phyloP scores from a whole-genome alignment of 2,329 filamentous ascomycete genomes.

The Penicillium sp. region DNA sequence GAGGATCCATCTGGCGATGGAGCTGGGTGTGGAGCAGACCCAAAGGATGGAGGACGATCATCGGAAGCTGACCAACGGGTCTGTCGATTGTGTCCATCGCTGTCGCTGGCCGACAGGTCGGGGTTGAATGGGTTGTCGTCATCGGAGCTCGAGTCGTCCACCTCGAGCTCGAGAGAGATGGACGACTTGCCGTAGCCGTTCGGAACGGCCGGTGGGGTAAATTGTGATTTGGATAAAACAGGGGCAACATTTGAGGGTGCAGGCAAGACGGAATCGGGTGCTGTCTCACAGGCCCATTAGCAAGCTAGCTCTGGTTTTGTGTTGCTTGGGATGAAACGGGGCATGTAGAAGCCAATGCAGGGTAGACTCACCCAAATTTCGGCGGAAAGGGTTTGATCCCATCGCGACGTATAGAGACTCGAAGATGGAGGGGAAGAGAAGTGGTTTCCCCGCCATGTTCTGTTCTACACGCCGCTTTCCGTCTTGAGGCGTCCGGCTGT shows the following conservation, averaged over 20 bases:
- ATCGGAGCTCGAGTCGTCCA: slow-evolving; percentile 33
- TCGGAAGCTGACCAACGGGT: slow-evolving; percentile 11
- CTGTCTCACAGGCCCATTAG: slow-evolving; percentile 10
- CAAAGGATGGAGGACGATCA: slow-evolving; percentile 17
- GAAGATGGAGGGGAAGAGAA: slow-evolving; percentile 20
- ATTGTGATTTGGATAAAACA: slow-evolving; percentile 12
- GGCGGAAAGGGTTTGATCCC: slow-evolving; percentile 55
- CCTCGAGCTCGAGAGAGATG: slow-evolving; percentile 23
- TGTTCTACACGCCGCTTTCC: slow-evolving; percentile 26
- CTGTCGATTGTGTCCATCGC: slow-evolving; percentile 18
- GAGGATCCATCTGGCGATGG: slow-evolving; percentile 26
- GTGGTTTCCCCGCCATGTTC: slow-evolving; percentile 19
- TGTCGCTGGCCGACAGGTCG: slow-evolving; percentile 29
- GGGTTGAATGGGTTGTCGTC: slow-evolving; percentile 45
- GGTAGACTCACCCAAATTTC: slow-evolving; percentile 34
- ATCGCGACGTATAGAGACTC: slow-evolving; percentile 31
- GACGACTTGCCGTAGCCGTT: slow-evolving; percentile 25
- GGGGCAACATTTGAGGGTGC: neutral
- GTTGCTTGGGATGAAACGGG: slow-evolving; percentile 24
- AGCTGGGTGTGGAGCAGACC: slow-evolving; percentile 26
- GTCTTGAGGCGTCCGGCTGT: slow-evolving; percentile 22
- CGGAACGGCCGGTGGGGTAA: slow-evolving; percentile 19
- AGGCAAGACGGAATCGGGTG: slow-evolving; percentile 7
- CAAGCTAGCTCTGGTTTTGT: neutral
- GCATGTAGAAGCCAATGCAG: neutral